Evolutionary conservation across 2,329 filamentous ascomycete species (phyloP), one percentile per base, ranked within the genome.

Genomic region (Blastomyces parvus): DNA sequence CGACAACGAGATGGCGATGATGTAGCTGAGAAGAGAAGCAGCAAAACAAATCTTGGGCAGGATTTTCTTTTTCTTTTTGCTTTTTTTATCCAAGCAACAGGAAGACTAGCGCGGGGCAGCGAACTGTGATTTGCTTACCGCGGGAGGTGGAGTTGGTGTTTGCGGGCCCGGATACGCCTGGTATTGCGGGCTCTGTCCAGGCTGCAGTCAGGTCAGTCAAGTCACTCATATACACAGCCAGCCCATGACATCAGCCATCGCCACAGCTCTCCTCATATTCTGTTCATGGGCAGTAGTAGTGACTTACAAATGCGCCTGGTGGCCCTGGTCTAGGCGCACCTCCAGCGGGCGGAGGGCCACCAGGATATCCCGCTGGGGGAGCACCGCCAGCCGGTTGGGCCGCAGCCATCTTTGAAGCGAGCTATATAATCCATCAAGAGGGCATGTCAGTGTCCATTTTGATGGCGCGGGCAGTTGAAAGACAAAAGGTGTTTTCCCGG

Each of bases 221-320:
- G 3, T 30, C 13, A 40, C 38, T 40, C 38, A 9, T 5, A 1
- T 42, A 17, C 25, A 33, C 25, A 53, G 14, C 17, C 19, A 33
- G 33, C 33, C 33, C 33, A 36, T 36, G 33, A 36, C 33, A 36
- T 36, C 33, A 36, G 33, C 5, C 33, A 36, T 36, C 7, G 33
- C 33, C 33, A 36, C 33, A 36, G n/a, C n/a, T n/a, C n/a, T n/a
- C 14, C 22, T 52, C 8, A n/a, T 30, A 27, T 53, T 13, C 40
- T 42, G 9, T 46, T 22, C 30, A 56, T 38, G 36, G 46, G 38
- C n/a, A n/a, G 17, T 22, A 46, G 5, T n/a, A 22, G 13, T 44
- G 38, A 83, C 83, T 81, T 76, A 85, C 83, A 73, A 84, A 83
- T 74, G 78, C 78, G 68, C 77, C 76, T 66, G 72, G 72, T 74